These are phyloP conservation scores for Picea glauca DNA, from an alignment of 75 land plant genomes.

Conservation along the genomic window DNA sequence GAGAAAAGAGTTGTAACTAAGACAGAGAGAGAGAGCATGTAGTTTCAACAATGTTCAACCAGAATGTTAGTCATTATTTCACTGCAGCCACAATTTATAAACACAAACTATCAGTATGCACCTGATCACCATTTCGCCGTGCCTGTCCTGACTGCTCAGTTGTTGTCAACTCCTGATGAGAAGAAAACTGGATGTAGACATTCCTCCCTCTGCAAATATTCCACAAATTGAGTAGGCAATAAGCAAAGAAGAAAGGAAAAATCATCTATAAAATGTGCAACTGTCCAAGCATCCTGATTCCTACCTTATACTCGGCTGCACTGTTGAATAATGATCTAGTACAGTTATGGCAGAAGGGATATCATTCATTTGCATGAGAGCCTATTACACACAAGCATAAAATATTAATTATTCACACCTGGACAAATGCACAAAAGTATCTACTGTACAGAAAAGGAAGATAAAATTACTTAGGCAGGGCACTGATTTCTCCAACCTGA, in stretches of 20 bases:
- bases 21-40: not conserved
- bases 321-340: constrained; percentile 68
- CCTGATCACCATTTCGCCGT: constrained; percentile 68
- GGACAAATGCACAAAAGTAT: not conserved
- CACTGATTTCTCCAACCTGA: constrained; percentile 53
- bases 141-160: constrained; percentile 65
- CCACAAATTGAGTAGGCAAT: not conserved
- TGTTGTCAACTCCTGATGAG: constrained; percentile 91
- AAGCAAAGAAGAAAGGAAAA: not conserved
- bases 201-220: constrained; percentile 76
- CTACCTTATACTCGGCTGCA: constrained; percentile 85
- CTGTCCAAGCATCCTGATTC: not conserved
- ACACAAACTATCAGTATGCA: constrained; percentile 6
- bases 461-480: not conserved
- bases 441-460: not conserved
- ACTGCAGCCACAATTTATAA: not conserved
- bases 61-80: not conserved
- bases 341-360: constrained; percentile 66
- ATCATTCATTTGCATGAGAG: constrained; percentile 95
- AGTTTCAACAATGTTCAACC: not conserved
- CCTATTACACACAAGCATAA: constrained; percentile 42
- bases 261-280: not conserved
- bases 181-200: constrained; percentile 95
- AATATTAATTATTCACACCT: not conserved
- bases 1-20: constrained; percentile 21